Evolutionary conservation across 2,329 filamentous ascomycete species (phyloP).

Genomic region (Neoarthrinium moseri): DNA sequence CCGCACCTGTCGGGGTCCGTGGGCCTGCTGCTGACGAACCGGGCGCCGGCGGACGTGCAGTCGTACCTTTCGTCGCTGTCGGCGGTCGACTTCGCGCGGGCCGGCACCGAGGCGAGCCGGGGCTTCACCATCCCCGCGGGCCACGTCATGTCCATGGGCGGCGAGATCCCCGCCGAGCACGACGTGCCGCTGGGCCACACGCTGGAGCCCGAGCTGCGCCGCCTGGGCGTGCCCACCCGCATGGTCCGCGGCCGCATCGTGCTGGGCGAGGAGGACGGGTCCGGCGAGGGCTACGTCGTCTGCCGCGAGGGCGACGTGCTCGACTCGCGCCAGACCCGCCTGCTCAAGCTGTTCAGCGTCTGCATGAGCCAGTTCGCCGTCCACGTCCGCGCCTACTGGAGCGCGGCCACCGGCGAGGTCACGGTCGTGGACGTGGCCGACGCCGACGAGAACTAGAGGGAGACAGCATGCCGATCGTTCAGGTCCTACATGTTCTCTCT

Average conservation of each 20-base stretch:
- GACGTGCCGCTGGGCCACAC: constrained; percentile 87
- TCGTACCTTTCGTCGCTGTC: constrained; percentile 71
- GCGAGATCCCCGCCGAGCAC: constrained; percentile 75
- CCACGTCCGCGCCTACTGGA: constrained; percentile 72
- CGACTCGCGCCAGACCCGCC: constrained; percentile 86
- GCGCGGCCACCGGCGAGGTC: constrained; percentile 55
- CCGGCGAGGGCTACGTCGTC: constrained; percentile 64
- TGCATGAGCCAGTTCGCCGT: constrained; percentile 90
- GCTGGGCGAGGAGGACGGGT: constrained; percentile 56
- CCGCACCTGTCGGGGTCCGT: constrained; percentile 76
- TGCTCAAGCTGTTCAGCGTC: constrained; percentile 92
- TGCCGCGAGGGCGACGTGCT: constrained; percentile 83
- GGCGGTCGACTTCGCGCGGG: constrained; percentile 87
- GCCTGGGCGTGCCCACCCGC: constrained; percentile 84
- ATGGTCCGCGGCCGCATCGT: constrained; percentile 87
- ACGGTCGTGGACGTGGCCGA: constrained; percentile 50
- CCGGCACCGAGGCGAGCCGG: constrained; percentile 72
- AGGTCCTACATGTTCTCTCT: neutral
- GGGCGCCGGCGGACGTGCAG: constrained; percentile 63
- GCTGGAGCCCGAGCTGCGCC: constrained; percentile 85
- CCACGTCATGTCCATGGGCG: constrained; percentile 76
- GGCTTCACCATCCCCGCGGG: constrained; percentile 80
- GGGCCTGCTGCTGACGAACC: constrained; percentile 87
- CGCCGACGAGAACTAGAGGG: constrained; percentile 4
- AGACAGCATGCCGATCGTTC: neutral